Evolutionary conservation across 805 yeast genomes (phyloP), one percentile per base, ranked within the genome.

Genomic region (Saturnispora gosingensis): DNA sequence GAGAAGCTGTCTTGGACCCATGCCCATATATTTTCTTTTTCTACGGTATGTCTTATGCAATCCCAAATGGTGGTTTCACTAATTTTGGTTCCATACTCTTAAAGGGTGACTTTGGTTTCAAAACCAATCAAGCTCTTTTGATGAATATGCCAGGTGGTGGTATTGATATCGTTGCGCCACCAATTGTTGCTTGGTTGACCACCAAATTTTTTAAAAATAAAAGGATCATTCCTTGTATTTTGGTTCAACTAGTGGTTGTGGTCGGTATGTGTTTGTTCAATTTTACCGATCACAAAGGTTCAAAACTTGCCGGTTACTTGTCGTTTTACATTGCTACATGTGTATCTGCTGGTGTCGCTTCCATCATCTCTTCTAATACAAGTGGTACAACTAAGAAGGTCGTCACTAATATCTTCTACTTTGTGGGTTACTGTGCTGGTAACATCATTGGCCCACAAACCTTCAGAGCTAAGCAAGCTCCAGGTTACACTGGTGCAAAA

Each of bases 391-490:
- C 85, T 10, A 81, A 80, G 66, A 78, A 78, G 60, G 63, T 70
- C 45, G 68, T 75, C 2, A 72, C 69, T 2, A 76, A 71, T 58
- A 75, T 78, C 2, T 56, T 74, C 30, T 63, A 67, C 52, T 67
- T 80, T 40, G 59, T 79, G 46, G 76, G 75, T 8, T 84, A 81
- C 60, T 80, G 86, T 47, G 75, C 77, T 42, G 86, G 87, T 16
- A 80, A 81, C 59, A 66, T 83, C 45, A 74, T 81, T 48, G 89
- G 89, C 5, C 88, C 90, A 6, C 88, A 83, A 64, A 72, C 85
- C 11, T 85, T 84, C 67, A 70, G 69, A 50, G 67, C 74, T 1
- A 59, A 65, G 5, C 78, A 82, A 49, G 80, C 78, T 11, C 88
- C 88, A 13, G 61, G 64, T 25, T 85, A 83, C 59, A 66, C 62